These are phyloP conservation scores for Ascochyta koolunga DNA, from an alignment of 2,329 filamentous ascomycete species.

Conservation along the genomic window DNA sequence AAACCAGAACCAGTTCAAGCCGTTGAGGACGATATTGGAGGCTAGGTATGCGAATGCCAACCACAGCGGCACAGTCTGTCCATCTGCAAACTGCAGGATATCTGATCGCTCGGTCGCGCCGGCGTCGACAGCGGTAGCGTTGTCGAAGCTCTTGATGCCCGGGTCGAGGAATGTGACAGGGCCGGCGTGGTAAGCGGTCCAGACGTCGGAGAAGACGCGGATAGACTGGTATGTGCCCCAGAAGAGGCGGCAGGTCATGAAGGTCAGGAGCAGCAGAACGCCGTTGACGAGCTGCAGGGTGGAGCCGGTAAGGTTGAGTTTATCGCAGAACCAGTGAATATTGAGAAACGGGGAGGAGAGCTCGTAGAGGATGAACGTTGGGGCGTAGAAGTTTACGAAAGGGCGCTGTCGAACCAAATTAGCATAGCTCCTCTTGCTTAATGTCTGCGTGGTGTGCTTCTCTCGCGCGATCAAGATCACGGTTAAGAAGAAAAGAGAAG, in stretches of 20 bases:
- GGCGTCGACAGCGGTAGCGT: constrained; percentile 25
- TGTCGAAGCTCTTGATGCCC: constrained; percentile 35
- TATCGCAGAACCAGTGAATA: constrained; percentile 92
- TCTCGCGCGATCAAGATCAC: neutral
- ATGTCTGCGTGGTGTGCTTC: neutral
- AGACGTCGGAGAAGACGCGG: constrained; percentile 70
- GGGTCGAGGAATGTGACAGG: constrained; percentile 33
- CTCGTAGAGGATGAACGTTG: constrained; percentile 85
- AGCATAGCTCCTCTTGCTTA: neutral
- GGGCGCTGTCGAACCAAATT: constrained; percentile 63
- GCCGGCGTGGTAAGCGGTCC: constrained; percentile 49
- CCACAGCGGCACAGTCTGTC: constrained; percentile 66
- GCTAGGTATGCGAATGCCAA: constrained; percentile 70
- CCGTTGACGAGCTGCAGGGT: constrained; percentile 78
- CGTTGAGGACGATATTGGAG: constrained; percentile 74
- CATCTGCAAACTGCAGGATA: constrained; percentile 57
- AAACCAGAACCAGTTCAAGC: constrained; percentile 85
- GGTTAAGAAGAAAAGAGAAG: neutral
- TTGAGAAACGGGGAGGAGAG: constrained; percentile 85
- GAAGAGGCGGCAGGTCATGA: constrained; percentile 77
- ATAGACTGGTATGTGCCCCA: constrained; percentile 77
- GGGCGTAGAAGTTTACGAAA: constrained; percentile 82
- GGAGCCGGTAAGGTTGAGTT: constrained; percentile 79
- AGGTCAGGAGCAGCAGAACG: constrained; percentile 71
- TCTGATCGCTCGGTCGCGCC: constrained; percentile 45